phyloP scores from a whole-genome alignment of 192 early-diverging fungal species.

The Entomortierella chlamydospora region DNA sequence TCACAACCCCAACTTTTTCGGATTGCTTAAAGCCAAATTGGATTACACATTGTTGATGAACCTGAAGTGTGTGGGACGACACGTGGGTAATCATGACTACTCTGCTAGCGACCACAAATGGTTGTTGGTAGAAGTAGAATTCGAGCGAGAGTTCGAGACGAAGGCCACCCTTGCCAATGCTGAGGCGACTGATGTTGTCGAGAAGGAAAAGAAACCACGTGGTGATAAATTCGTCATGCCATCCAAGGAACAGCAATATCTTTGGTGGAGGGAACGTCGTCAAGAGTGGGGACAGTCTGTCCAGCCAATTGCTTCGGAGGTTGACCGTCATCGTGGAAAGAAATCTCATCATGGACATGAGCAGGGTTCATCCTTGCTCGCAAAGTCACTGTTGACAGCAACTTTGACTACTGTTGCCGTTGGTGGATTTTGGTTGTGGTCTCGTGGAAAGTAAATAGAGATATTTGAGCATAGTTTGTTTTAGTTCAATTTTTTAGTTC shows the following conservation, averaged over 20 bases:
- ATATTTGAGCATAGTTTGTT: no score
- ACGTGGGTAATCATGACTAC: constrained; percentile 75
- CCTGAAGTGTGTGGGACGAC: constrained; percentile 59
- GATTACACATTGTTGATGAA: constrained; percentile 78
- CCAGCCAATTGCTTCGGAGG: constrained; percentile 13
- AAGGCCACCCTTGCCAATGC: neutral
- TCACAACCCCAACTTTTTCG: constrained; percentile 68
- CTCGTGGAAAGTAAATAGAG: constrained; percentile 8
- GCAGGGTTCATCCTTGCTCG: constrained; percentile 4
- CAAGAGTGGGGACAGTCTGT: constrained; percentile 31
- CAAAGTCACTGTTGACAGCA: neutral
- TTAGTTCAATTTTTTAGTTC: no score
- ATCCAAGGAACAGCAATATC: constrained; percentile 46
- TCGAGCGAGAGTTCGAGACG: constrained; percentile 41
- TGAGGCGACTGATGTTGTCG: neutral
- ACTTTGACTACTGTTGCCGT: constrained; percentile 11
- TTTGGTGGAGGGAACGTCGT: constrained; percentile 49
- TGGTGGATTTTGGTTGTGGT: constrained; percentile 25
- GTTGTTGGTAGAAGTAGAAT: constrained; percentile 67
- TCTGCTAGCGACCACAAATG: constrained; percentile 78
- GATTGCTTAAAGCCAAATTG: constrained; percentile 76
- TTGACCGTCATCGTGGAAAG: neutral
- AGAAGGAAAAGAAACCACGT: neutral
- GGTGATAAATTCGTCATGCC: constrained; percentile 6
- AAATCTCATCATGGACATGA: no score